Conservation (phyloP, 2,329 filamentous ascomycete genomes). For the Thyridium curvatum region DNA sequence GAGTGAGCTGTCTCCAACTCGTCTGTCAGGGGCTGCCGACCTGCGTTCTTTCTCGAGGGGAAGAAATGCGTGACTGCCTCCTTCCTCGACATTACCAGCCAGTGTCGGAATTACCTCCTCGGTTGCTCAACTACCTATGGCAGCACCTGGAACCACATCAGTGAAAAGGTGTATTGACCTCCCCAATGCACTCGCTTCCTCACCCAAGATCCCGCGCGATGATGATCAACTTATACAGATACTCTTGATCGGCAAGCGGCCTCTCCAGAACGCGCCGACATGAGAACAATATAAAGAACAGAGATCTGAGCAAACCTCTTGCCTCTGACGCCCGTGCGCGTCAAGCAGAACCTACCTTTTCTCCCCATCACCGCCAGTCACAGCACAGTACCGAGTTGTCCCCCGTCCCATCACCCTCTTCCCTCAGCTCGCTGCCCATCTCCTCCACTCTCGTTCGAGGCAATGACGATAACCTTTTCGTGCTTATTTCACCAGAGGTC, state of each 20-base stretch:
- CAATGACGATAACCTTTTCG: conserved; percentile 14
- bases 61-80: too few species aligned
- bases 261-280: conserved; percentile 5
- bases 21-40: too few species aligned
- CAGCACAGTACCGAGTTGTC: too few species aligned
- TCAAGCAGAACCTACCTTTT: conserved; percentile 1
- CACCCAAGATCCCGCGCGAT: neutral
- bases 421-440: neutral
- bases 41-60: too few species aligned
- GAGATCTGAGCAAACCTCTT: conserved; percentile 23
- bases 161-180: too few species aligned
- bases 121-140: too few species aligned
- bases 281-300: conserved; percentile 19
- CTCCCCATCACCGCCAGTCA: neutral
- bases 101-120: too few species aligned
- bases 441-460: conserved; percentile 4
- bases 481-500: too few species aligned
- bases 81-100: too few species aligned
- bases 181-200: neutral
- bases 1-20: too few species aligned
- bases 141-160: too few species aligned
- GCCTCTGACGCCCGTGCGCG: conserved; percentile 5
- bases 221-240: neutral
- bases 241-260: neutral
- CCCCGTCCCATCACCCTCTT: neutral